phyloP scores from a whole-genome alignment of 805 yeast genomes.

The Saccharomycopsis lassenensis region DNA sequence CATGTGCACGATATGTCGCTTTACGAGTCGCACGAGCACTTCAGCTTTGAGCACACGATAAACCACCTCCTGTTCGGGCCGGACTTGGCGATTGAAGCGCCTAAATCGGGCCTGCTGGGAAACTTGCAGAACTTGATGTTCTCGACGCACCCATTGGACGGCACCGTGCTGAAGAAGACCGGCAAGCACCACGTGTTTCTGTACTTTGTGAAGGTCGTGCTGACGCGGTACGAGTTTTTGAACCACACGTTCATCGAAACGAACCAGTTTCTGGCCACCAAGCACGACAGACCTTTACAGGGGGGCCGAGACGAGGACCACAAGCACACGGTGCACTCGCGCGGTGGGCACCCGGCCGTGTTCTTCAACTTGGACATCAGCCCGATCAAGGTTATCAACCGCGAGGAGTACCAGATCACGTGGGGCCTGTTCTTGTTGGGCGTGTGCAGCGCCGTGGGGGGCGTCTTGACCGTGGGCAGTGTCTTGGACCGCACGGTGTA shows the following conservation, averaged over 20 bases:
- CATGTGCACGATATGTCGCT: conserved; percentile 84
- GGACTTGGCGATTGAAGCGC: conserved; percentile 29
- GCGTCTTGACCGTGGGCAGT: conserved; percentile 87
- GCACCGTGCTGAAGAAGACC: conserved; percentile 26
- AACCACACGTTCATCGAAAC: conserved; percentile 51
- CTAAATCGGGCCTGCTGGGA: background rate
- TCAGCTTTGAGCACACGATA: conserved; percentile 68
- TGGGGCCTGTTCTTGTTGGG: conserved; percentile 79
- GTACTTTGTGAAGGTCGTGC: conserved; percentile 82
- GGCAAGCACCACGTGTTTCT: conserved; percentile 55
- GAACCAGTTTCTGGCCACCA: conserved; percentile 82
- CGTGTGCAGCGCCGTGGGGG: conserved; percentile 83
- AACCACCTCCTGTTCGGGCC: conserved; percentile 80
- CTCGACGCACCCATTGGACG: conserved; percentile 65
- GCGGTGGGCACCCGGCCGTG: conserved; percentile 88
- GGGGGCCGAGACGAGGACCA: conserved; percentile 93
- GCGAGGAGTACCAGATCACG: conserved; percentile 54
- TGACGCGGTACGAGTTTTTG: conserved; percentile 72
- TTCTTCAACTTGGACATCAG: conserved; percentile 84
- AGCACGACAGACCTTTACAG: conserved; percentile 70
- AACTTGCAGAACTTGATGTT: conserved; percentile 13
- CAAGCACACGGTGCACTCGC: conserved; percentile 67
- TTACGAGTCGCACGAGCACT: conserved; percentile 43
- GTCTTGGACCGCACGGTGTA: conserved; percentile 78
- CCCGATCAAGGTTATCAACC: conserved; percentile 82